Base-by-base conservation (phyloP, 495 filamentous ascomycete species). In the Aspergillus nanangensis region DNA sequence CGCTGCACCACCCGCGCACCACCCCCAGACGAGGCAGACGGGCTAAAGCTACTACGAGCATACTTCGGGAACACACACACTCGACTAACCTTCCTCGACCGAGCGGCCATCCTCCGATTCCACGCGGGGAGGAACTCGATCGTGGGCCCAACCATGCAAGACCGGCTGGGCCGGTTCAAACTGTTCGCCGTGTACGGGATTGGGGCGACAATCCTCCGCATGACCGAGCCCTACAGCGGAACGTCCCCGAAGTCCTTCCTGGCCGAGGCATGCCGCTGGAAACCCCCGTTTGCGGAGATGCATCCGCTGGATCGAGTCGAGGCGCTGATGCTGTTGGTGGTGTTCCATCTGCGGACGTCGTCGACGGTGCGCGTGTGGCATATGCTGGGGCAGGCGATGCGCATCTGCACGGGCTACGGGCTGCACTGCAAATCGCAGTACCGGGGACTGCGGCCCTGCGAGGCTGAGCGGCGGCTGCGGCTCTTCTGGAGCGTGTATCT, bases 401-500 rank as follows among this genome's bases (percentile, higher is more conserved):
- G 67, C 14, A 72, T 63, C 0, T 70, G 66, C 31, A 56, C 72
- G 5, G 67, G 72, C 41, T 51, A 72, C 14, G 70, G 69, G 4
- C 42, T 74, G 8, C 69, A 71, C 33, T 38, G 66, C 18, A 60
- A 67, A 43, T 5, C 40, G 0, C 46, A 53, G 5, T 55, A 61
- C 33, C 40, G 48, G 47, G 44, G 27, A 52, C 53, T 55, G 48
- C 49, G 41, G 22, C 53, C 38, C 29, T 53, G 63, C 36, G 63
- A 65, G 15, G 58, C 59, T 0, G 55, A 72, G 38, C 36, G 56
- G 31, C 63, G 60, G 10, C 50, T 63, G 5, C 48, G 66, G 18
- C 50, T 72, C 0, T 74, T 74, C 36, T 74, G 69, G 71, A 70
- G 56, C 32, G 65, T 70, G 4, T 74, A 74, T 38, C 49, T 67